These are phyloP conservation scores for Botryotinia narcissicola DNA, from an alignment of 2,329 filamentous ascomycete genomes.

Conservation along the genomic window DNA sequence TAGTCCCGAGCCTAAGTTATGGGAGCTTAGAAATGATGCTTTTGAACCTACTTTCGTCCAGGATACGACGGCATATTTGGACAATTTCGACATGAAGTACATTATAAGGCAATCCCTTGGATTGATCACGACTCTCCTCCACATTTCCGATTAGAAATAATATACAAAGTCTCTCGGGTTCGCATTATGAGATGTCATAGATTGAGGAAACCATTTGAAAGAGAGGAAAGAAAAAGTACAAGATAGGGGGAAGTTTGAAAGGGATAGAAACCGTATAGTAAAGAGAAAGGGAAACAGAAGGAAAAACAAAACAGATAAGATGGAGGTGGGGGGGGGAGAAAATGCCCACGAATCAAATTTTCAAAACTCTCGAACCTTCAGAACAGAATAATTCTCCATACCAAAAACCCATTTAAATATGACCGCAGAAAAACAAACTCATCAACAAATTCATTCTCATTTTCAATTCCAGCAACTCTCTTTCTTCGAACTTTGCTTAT, in stretches of 20 bases:
- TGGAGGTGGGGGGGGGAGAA: neutral
- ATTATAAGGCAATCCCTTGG: neutral
- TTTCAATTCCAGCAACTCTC: neutral
- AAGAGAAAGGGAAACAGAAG: neutral
- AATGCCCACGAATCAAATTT: neutral
- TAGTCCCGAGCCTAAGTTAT: neutral
- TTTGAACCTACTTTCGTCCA: neutral
- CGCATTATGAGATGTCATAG: neutral
- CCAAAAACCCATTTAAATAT: neutral
- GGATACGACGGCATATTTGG: neutral
- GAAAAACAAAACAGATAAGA: neutral
- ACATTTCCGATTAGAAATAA: neutral
- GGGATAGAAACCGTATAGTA: neutral
- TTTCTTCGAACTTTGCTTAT: neutral
- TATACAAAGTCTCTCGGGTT: neutral
- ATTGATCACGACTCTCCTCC: too few species aligned
- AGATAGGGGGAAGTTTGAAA: too few species aligned
- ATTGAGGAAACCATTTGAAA: neutral
- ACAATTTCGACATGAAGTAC: neutral
- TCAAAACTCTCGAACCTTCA: neutral
- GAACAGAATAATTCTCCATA: neutral
- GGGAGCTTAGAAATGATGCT: neutral
- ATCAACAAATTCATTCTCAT: too few species aligned
- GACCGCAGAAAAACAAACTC: neutral
- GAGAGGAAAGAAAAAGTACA: too few species aligned